phyloP scores from a whole-genome alignment of 1,139 yeast genomes.

The Hyphopichia wangnamkhiaoensis region DNA sequence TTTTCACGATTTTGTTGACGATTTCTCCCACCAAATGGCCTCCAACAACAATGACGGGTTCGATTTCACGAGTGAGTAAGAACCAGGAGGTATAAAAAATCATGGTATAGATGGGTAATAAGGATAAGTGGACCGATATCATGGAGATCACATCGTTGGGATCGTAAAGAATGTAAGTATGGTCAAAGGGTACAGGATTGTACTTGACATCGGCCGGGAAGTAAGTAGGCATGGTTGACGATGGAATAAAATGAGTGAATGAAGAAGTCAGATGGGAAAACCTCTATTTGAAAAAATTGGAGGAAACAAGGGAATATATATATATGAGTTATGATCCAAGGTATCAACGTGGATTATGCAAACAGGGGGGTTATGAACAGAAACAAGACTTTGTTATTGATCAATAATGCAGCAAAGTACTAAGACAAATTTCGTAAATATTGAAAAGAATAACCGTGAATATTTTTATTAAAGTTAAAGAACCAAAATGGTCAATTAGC shows the following conservation, averaged over 20 bases:
- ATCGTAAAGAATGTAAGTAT: conserved; percentile 80
- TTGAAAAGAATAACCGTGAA: too few species aligned
- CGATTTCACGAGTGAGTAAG: conserved; percentile 77
- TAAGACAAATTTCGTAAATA: too few species aligned
- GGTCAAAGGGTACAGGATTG: conserved; percentile 54
- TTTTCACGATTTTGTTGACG: conserved; percentile 68
- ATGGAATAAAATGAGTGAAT: background rate
- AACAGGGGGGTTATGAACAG: too few species aligned
- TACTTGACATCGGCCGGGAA: conserved; percentile 22
- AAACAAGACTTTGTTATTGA: too few species aligned
- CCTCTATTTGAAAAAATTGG: background rate
- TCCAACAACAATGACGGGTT: conserved; percentile 77
- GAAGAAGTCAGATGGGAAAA: background rate
- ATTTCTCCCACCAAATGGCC: conserved; percentile 86
- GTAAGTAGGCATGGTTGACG: conserved; percentile 19
- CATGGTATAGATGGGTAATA: conserved; percentile 80
- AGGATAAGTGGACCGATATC: conserved; percentile 68
- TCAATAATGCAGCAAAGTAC: too few species aligned
- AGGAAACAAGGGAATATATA: background rate
- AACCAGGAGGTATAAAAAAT: conserved; percentile 85
- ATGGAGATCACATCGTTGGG: conserved; percentile 64
- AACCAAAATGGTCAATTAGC: too few species aligned
- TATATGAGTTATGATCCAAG: background rate
- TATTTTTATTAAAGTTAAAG: too few species aligned
- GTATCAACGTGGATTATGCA: too few species aligned